phyloP scores from a whole-genome alignment of 176 grass and related monocot species.

The Triticum monococcum region DNA sequence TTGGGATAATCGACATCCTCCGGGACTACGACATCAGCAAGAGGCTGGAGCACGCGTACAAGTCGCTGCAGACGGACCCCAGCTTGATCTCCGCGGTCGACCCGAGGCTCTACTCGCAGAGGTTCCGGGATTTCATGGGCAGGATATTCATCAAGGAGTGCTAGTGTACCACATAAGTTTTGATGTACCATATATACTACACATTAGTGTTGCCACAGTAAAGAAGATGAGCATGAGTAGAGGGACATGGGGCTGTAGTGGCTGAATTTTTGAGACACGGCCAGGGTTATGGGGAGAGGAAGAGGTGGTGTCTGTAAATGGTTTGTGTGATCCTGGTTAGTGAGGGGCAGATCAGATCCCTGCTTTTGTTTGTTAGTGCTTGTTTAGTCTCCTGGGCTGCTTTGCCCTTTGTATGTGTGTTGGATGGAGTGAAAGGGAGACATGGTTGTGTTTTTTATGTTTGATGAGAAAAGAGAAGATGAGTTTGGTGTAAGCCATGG shows the following conservation, averaged over 20 bases:
- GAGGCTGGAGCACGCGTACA: conserved; percentile 75
- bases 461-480: background rate
- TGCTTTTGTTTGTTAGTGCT: background rate
- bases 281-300: background rate
- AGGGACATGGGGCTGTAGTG: background rate
- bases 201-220: background rate
- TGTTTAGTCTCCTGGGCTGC: background rate
- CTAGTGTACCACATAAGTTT: background rate
- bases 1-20: conserved; percentile 72
- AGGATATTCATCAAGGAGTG: conserved; percentile 51
- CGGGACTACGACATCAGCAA: conserved; percentile 57
- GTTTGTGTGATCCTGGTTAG: background rate
- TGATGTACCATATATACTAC: background rate
- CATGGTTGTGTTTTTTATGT: background rate
- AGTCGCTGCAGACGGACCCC: conserved; percentile 61
- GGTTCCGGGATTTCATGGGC: conserved; percentile 61
- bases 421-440: conserved; percentile 1
- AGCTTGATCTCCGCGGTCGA: conserved; percentile 68
- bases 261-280: too few species aligned
- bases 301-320: background rate
- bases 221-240: background rate
- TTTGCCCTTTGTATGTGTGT: background rate
- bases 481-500: background rate
- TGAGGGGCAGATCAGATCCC: background rate
- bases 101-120: conserved; percentile 68